A percentile compares a stretch with the other conserved stretches of the same genome.
Evolutionary conservation across 345 rosid genomes (phyloP).

Genomic region (Camelina laxa): DNA sequence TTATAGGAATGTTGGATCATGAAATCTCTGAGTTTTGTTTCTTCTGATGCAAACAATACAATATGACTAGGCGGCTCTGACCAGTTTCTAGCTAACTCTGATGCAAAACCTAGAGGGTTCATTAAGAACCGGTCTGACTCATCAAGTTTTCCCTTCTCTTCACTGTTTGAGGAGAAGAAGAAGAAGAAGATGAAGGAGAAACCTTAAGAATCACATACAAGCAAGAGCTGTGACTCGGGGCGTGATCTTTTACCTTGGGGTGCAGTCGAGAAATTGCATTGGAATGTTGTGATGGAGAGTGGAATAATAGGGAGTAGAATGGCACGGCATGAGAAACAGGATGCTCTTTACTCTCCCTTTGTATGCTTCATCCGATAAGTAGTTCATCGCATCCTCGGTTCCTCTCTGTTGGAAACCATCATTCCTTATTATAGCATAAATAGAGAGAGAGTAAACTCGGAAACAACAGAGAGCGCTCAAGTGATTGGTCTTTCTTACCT

Average conservation of each 20-base stretch:
- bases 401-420: constrained; percentile 68
- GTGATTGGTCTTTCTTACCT: constrained; percentile 52
- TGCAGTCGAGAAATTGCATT: constrained; percentile 83
- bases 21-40: constrained; percentile 56
- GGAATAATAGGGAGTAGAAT: constrained; percentile 91
- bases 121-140: constrained; percentile 78
- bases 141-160: constrained; percentile 62
- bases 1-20: constrained; percentile 62
- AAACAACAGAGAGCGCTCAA: neutral
- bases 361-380: constrained; percentile 74
- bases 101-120: constrained; percentile 66
- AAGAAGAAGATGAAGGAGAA: constrained; percentile 1
- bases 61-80: constrained; percentile 71
- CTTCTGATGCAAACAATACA: constrained; percentile 78
- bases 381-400: constrained; percentile 91
- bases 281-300: constrained; percentile 68
- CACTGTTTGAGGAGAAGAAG: constrained; percentile 49
- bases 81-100: constrained; percentile 66
- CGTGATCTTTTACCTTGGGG: constrained; percentile 65
- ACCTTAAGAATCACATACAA: constrained; percentile 23
- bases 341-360: constrained; percentile 66
- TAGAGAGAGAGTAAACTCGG: neutral
- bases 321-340: constrained; percentile 91
- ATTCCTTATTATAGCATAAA: constrained; percentile 27
- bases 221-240: constrained; percentile 20